A percentile compares a stretch with the other conserved stretches of the same genome.
Conservation (phyloP, 495 filamentous ascomycete species). For the Aspergillus homomorphus region DNA sequence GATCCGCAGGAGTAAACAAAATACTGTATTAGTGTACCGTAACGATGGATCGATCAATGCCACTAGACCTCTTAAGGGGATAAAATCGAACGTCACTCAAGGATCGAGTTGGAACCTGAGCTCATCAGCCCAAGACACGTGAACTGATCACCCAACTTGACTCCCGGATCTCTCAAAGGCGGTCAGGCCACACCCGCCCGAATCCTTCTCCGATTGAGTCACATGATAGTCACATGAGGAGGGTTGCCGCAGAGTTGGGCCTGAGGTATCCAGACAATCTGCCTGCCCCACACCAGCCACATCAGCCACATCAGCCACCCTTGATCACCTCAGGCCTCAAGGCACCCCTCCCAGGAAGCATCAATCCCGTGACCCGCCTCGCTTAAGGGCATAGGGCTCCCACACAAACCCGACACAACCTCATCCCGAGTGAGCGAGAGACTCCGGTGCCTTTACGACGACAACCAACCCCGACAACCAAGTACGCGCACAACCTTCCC, state of each 20-base stretch:
- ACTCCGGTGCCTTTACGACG: constrained; percentile 36
- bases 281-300: not conserved
- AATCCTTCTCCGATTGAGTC: not conserved
- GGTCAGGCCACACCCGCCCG: constrained; percentile 2
- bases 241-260: not conserved
- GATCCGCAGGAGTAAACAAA: constrained; percentile 19
- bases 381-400: constrained; percentile 48
- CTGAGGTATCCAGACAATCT: constrained; percentile 9
- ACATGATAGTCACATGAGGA: not conserved
- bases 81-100: not conserved
- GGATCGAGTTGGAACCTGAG: too few species aligned
- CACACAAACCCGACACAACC: constrained; percentile 41
- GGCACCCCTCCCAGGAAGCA: constrained; percentile 2
- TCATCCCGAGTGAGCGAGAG: constrained; percentile 32
- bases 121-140: constrained; percentile 8
- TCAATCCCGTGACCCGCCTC: constrained; percentile 31
- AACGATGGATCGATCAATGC: constrained; percentile 9
- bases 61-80: constrained; percentile 5
- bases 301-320: not conserved
- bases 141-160: constrained; percentile 3
- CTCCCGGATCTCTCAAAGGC: not conserved
- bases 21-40: constrained; percentile 22
- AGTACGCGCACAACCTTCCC: constrained; percentile 39
- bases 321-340: constrained; percentile 1
- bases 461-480: constrained; percentile 49